Conservation (phyloP, 371 early-diverging fungal species). For the Mortierella sp. region DNA sequence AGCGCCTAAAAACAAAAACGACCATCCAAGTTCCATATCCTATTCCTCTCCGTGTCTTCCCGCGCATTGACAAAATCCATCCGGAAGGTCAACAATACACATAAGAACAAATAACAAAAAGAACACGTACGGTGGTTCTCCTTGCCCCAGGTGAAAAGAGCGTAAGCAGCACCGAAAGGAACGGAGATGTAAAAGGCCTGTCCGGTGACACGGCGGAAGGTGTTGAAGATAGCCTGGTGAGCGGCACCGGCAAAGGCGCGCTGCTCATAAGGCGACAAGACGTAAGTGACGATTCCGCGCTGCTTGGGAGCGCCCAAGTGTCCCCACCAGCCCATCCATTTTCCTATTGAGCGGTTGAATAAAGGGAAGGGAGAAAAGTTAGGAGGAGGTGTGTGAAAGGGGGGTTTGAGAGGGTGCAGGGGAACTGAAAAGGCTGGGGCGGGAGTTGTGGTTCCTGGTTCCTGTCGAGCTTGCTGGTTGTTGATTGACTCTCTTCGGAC, state of each 20-base stretch:
- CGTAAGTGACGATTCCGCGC: constrained; percentile 81
- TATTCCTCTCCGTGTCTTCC: background rate
- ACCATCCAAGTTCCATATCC: background rate
- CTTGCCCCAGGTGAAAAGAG: constrained; percentile 74
- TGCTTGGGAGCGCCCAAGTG: constrained; percentile 82
- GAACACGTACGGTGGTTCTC: constrained; percentile 66
- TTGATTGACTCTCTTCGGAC: constrained; percentile 1
- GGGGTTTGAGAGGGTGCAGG: background rate
- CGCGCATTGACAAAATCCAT: background rate
- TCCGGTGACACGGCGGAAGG: constrained; percentile 79
- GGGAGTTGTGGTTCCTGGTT: background rate
- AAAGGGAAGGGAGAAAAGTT: background rate
- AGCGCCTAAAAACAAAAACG: background rate
- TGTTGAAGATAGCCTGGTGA: constrained; percentile 84
- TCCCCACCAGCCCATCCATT: constrained; percentile 80
- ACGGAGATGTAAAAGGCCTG: constrained; percentile 83
- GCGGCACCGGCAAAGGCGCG: constrained; percentile 82
- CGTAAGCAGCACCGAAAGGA: constrained; percentile 75
- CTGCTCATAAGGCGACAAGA: constrained; percentile 86
- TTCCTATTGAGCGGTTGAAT: constrained; percentile 28
- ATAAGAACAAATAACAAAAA: background rate
- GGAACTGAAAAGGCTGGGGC: no score
- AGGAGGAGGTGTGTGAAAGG: background rate
- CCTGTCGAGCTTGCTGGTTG: background rate
- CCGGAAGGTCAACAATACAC: background rate